These are phyloP conservation scores for Ceriops zippeliana DNA, from an alignment of 345 rosid species.

Conservation along the genomic window DNA sequence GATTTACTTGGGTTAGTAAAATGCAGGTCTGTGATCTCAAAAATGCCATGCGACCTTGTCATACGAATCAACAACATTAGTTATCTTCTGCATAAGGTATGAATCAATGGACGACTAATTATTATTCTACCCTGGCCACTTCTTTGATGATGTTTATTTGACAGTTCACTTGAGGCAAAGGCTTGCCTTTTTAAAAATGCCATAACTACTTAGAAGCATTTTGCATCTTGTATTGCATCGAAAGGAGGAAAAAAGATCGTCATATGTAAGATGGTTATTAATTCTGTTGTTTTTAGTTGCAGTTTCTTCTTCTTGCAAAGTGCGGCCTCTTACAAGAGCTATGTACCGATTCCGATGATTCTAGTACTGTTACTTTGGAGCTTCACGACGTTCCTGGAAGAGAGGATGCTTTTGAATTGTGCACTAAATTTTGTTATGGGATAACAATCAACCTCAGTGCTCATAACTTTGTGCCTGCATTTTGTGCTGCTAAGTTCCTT, in stretches of 20 bases:
- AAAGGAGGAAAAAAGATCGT: neutral
- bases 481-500: constrained; percentile 90
- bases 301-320: constrained; percentile 81
- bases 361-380: constrained; percentile 49
- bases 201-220: neutral
- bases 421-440: constrained; percentile 94
- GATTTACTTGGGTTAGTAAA: constrained; percentile 8
- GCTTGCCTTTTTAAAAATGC: neutral
- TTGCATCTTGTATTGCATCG: neutral
- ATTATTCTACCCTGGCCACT: neutral
- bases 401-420: constrained; percentile 85
- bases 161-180: neutral
- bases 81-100: constrained; percentile 85
- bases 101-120: neutral
- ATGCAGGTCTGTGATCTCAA: constrained; percentile 73
- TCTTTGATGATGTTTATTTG: neutral
- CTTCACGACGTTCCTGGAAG: constrained; percentile 95
- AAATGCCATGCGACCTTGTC: constrained; percentile 60
- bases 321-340: constrained; percentile 76
- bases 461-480: constrained; percentile 71
- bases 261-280: constrained; percentile 11
- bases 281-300: constrained; percentile 43
- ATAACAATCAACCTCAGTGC: constrained; percentile 86
- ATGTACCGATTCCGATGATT: constrained; percentile 45
- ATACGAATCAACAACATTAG: constrained; percentile 55